phyloP scores from a whole-genome alignment of 352 stramenopile species.

The Phytopythium cucurbitacearum region DNA sequence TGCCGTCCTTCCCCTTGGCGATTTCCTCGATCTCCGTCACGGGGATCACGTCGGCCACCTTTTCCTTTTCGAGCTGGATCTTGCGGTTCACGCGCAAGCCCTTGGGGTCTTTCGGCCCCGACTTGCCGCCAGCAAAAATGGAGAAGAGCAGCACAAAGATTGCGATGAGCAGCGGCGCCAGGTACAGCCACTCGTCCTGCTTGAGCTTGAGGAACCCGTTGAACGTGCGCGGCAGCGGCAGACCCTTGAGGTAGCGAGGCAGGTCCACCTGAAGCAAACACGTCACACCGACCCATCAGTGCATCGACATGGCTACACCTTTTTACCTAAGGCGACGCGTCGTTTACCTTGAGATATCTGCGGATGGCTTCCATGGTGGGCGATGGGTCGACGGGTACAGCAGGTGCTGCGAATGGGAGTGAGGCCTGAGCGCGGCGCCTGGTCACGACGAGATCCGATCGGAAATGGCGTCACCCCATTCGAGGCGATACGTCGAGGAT shows the following conservation, averaged over 20 bases:
- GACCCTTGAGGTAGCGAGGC: conserved; percentile 77
- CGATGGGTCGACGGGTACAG: neutral
- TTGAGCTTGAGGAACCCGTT: conserved; percentile 81
- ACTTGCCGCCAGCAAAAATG: conserved; percentile 56
- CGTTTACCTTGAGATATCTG: conserved; percentile 68
- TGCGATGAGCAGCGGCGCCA: conserved; percentile 76
- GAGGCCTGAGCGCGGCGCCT: neutral
- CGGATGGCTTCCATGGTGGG: conserved; percentile 70
- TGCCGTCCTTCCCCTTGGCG: conserved; percentile 59
- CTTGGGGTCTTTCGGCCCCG: conserved; percentile 32
- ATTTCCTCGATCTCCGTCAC: conserved; percentile 78
- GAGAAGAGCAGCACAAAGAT: conserved; percentile 68
- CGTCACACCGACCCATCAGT: conserved; percentile 2
- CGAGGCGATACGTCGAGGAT: too few relatives aligned
- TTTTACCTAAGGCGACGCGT: neutral
- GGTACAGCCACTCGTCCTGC: conserved; percentile 80
- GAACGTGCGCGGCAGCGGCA: conserved; percentile 81
- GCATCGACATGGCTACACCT: neutral
- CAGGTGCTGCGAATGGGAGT: neutral
- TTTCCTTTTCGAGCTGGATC: conserved; percentile 75
- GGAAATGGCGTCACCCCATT: too few relatives aligned
- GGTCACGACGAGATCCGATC: conserved; percentile 2
- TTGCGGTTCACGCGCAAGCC: conserved; percentile 63
- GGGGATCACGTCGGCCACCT: conserved; percentile 67
- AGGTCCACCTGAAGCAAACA: conserved; percentile 40